A percentile compares a stretch with the other conserved stretches of the same genome.
phyloP scores from a whole-genome alignment of 352 stramenopile species.

The Blastocystis sp. region DNA sequence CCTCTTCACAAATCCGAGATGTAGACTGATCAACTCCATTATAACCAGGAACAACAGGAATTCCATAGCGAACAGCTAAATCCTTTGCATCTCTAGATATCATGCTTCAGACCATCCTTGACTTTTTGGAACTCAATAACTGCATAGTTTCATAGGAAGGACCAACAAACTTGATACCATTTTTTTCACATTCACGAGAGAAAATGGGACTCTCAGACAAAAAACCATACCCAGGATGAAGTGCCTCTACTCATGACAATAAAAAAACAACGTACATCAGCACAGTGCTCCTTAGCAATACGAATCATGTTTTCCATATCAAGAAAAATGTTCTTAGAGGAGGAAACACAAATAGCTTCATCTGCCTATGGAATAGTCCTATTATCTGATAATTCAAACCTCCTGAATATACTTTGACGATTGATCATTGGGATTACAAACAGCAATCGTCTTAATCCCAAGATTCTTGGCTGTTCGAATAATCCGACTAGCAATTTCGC shows the following conservation, averaged over 20 bases:
- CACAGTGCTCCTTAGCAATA: conserved; percentile 67
- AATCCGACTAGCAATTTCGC: conserved; percentile 89
- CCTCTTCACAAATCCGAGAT: conserved; percentile 77
- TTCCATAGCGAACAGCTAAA: background rate
- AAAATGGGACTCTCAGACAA: conserved; percentile 83
- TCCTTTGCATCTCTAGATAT: conserved; percentile 45
- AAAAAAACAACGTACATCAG: conserved; percentile 66
- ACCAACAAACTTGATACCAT: conserved; percentile 84
- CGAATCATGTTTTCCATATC: conserved; percentile 73
- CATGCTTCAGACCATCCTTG: background rate
- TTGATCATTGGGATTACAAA: conserved; percentile 86
- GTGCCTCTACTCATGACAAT: conserved; percentile 71
- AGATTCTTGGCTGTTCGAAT: conserved; percentile 83
- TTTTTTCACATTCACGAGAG: conserved; percentile 73
- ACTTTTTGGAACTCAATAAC: conserved; percentile 83
- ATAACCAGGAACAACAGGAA: conserved; percentile 76
- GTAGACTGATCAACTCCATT: conserved; percentile 83
- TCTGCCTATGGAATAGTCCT: conserved; percentile 74
- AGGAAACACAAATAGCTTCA: conserved; percentile 72
- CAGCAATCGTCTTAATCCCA: conserved; percentile 85
- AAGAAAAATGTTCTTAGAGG: conserved; percentile 72
- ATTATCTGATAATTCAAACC: conserved; percentile 65
- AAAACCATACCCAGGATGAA: conserved; percentile 86
- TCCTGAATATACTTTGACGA: conserved; percentile 77
- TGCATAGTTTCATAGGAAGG: conserved; percentile 81